These are phyloP conservation scores for Colletotrichum spinosum DNA, from an alignment of 2,329 filamentous ascomycete species.

Conservation along the genomic window DNA sequence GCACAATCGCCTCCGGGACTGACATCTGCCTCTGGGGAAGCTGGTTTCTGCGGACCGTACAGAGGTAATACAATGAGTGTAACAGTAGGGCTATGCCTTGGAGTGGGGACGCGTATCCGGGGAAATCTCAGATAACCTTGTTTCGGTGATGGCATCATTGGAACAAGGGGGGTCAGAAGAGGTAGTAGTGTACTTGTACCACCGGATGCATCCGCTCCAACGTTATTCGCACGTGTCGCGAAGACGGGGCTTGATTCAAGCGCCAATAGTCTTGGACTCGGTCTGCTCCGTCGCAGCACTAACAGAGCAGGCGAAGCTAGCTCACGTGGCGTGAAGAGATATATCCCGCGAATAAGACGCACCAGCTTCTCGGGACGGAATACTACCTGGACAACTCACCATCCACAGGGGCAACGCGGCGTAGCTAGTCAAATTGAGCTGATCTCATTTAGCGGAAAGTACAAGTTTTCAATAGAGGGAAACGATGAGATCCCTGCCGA, in stretches of 20 bases:
- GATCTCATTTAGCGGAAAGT: too few species aligned
- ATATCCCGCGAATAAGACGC: too few species aligned
- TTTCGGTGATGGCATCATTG: background rate
- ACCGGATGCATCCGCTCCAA: background rate
- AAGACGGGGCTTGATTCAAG: constrained; percentile 1
- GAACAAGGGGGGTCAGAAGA: background rate
- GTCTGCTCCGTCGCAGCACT: too few species aligned
- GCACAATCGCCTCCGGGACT: constrained; percentile 19
- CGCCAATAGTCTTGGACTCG: background rate
- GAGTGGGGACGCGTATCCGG: constrained; percentile 11
- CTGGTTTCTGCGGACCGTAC: too few species aligned
- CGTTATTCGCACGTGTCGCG: background rate
- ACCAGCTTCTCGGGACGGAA: too few species aligned
- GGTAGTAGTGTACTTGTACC: background rate
- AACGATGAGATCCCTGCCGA: too few species aligned
- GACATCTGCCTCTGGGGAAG: constrained; percentile 19
- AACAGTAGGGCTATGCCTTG: constrained; percentile 5
- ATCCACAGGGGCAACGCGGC: too few species aligned
- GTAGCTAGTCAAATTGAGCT: too few species aligned
- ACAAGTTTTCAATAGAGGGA: too few species aligned
- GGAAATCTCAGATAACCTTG: constrained; percentile 16
- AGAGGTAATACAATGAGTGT: background rate
- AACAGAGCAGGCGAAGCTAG: too few species aligned
- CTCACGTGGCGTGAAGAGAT: too few species aligned
- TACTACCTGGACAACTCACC: too few species aligned